Evolutionary conservation across 1,284 basidiomycete species (phyloP).

Genomic region (Tilletia indica): DNA sequence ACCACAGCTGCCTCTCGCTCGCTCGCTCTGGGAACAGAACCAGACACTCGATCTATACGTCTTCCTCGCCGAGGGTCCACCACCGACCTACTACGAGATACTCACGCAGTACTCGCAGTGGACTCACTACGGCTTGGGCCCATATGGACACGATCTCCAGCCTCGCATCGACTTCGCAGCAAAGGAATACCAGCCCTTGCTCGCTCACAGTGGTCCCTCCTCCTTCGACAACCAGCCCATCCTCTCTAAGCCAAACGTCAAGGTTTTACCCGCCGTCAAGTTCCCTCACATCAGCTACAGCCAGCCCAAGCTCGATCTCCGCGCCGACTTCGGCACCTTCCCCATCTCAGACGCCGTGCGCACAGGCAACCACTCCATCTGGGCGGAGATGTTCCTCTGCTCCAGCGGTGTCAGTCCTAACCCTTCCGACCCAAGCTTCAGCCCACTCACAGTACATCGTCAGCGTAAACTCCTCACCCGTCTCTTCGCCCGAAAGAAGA

Average conservation of each 20-base stretch:
- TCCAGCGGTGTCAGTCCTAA: constrained; percentile 68
- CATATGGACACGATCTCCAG: constrained; percentile 19
- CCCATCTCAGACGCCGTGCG: constrained; percentile 27
- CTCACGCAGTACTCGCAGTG: constrained; percentile 34
- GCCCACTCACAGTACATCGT: constrained; percentile 67
- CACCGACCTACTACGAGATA: constrained; percentile 25
- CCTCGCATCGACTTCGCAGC: constrained; percentile 29
- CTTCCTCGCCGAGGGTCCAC: constrained; percentile 43
- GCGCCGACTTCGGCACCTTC: constrained; percentile 31
- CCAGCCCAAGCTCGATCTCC: constrained; percentile 25
- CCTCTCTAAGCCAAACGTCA: neutral
- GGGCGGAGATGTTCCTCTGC: constrained; percentile 80
- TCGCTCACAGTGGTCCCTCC: constrained; percentile 4
- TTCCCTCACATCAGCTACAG: constrained; percentile 29
- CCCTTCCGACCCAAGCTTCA: constrained; percentile 60
- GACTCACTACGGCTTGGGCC: constrained; percentile 24
- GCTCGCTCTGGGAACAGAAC: neutral
- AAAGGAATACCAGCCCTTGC: constrained; percentile 16
- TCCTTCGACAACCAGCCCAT: neutral
- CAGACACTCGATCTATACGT: constrained; percentile 70
- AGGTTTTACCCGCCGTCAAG: constrained; percentile 34
- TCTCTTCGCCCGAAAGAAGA: constrained; percentile 71
- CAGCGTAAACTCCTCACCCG: constrained; percentile 79
- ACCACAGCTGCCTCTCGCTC: neutral
- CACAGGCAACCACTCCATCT: constrained; percentile 56